These are phyloP conservation scores for Lenwebbia sp. DNA, from an alignment of 345 rosid species.

Conservation along the genomic window DNA sequence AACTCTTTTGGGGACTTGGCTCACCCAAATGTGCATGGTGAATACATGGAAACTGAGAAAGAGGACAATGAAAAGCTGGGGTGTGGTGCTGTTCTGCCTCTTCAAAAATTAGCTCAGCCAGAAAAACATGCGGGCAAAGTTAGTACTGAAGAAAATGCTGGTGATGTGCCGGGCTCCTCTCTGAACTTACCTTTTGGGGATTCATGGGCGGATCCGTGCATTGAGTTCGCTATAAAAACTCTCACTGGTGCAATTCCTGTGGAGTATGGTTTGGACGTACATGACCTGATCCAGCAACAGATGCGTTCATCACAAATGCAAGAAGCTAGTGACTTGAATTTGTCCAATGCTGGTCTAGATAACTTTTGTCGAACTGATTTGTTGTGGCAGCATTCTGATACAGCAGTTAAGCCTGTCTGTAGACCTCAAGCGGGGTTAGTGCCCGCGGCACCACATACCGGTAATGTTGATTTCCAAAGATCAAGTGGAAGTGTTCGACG, in stretches of 20 bases:
- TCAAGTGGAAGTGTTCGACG: slow-evolving; percentile 8
- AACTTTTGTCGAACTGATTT: slow-evolving; percentile 24
- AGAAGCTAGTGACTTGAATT: slow-evolving; percentile 13
- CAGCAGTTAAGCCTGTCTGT: slow-evolving; percentile 11
- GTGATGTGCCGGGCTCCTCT: slow-evolving; percentile 15
- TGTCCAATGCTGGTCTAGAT: slow-evolving; percentile 16
- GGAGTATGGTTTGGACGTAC: slow-evolving; percentile 23
- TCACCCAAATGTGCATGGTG: slow-evolving; percentile 5
- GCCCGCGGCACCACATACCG: slow-evolving; percentile 5
- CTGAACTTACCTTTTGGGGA: slow-evolving; percentile 25
- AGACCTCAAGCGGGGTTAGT: slow-evolving; percentile 8
- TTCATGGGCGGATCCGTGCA: slow-evolving; percentile 84
- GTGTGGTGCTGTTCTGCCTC: background rate
- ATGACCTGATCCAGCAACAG: slow-evolving; percentile 23
- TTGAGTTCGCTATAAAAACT: slow-evolving; percentile 89
- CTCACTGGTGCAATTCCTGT: slow-evolving; percentile 74
- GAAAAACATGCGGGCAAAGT: background rate
- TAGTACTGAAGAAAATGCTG: slow-evolving; percentile 8
- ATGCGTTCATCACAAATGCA: slow-evolving; percentile 19
- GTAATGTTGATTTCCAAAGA: slow-evolving; percentile 8
- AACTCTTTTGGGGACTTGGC: background rate
- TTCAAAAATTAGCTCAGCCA: background rate
- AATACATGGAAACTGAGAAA: slow-evolving; percentile 4
- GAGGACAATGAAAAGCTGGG: slow-evolving; percentile 7
- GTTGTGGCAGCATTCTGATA: slow-evolving; percentile 22